Evolutionary conservation across 176 grass and related monocot genomes (phyloP), one percentile per base, ranked within the genome.

Genomic region (Juncus effusus): DNA sequence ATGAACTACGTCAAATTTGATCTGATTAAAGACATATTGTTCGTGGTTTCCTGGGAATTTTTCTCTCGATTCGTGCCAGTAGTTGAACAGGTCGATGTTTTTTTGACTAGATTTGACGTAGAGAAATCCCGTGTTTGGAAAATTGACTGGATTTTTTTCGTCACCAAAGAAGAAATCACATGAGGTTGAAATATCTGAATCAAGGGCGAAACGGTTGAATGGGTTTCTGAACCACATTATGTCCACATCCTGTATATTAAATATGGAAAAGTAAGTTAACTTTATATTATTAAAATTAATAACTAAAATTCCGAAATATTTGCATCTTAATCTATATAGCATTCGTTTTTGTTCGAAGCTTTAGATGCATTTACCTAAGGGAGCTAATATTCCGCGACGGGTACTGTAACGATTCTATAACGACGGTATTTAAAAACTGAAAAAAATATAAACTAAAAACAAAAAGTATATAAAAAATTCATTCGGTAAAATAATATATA

Each of bases 171-270:
- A 96, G 53, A 80, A 80, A 82, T 96, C 91, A 15, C 87, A 87
- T 39, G 91, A 82, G 0, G 84, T 79, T 56, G 77, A 79, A 57
- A 87, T 83, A 69, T 96, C 81, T 13, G 81, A 81, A 16, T 80
- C 81, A 58, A 70, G 72, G 0, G 87, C 81, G 67, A 96, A 76
- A 52, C 73, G 69, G 63, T 81, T 73, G 15, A 96, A 87, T 0
- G 91, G 87, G 72, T 90, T 62, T 4, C 91, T 66, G 65, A 96
- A 90, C 91, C 91, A 96, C 35, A 96, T 56, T 13, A 96, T 74
- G 72, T 96, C 87, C 61, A 84, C 73, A 45, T 96, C 87, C 91
- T 96, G 59, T 70, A 7, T 64, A 9, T 19, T 52, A 12, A n/a
- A 52, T 65, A 13, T 10, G 4, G 57, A n/a, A 51, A 63, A 37